These are phyloP conservation scores for Wickerhamiella kurtzmanii DNA, from an alignment of 805 yeast genomes.

Conservation along the genomic window DNA sequence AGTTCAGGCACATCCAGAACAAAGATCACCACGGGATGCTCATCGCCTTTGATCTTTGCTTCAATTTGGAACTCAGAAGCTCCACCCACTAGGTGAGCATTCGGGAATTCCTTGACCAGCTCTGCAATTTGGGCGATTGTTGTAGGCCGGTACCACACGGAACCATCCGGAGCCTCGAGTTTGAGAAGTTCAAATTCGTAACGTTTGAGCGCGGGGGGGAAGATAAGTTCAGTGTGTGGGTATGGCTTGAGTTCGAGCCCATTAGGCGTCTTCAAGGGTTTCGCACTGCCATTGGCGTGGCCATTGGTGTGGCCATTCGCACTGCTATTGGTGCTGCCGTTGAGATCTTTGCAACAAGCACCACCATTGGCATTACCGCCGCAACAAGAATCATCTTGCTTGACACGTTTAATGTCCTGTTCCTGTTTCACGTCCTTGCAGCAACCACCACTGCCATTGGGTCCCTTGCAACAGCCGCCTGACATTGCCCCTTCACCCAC, in stretches of 20 bases:
- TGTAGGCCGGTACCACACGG: conserved; percentile 35
- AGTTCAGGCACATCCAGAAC: conserved; percentile 34
- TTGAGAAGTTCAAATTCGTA: conserved; percentile 21
- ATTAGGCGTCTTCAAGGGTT: conserved; percentile 16
- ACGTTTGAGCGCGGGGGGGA: conserved; percentile 29
- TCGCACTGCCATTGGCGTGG: neutral
- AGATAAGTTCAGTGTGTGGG: conserved; percentile 29
- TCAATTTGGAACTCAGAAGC: conserved; percentile 38
- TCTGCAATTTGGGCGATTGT: conserved; percentile 29
- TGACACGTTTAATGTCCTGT: neutral
- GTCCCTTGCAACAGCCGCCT: conserved; percentile 6
- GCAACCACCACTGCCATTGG: conserved; percentile 6
- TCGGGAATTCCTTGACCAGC: conserved; percentile 26
- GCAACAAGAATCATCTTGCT: neutral
- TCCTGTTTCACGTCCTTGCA: neutral
- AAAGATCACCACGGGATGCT: conserved; percentile 30
- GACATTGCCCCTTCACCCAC: conserved; percentile 10
- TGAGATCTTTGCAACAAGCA: conserved; percentile 1
- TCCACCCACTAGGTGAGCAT: conserved; percentile 33
- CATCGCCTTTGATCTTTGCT: conserved; percentile 31
- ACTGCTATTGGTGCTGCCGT: neutral
- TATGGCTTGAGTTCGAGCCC: conserved; percentile 32
- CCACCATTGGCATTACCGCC: neutral
- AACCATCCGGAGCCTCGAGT: conserved; percentile 29
- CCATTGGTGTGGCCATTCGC: neutral